phyloP scores from a whole-genome alignment of 768 basidiomycete genomes.

The Saitozyma podzolica region DNA sequence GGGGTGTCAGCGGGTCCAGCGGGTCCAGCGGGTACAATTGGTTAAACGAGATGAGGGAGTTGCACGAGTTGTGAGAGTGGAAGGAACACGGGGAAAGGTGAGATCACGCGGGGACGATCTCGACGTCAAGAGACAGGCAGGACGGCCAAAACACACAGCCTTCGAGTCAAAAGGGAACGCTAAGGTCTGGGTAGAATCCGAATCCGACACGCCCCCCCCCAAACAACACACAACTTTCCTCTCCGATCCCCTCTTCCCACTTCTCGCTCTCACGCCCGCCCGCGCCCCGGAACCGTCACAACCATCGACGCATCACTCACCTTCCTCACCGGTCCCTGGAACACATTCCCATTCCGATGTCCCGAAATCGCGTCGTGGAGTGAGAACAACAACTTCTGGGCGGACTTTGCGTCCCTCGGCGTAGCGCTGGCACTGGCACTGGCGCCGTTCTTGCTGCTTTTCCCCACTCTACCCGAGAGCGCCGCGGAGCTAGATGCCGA shows the following conservation, averaged over 20 bases:
- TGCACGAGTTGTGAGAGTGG: too few relatives aligned
- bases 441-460: background rate
- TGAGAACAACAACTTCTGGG: conserved; percentile 76
- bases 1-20: background rate
- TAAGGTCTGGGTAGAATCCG: too few relatives aligned
- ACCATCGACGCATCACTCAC: conserved; percentile 14
- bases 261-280: conserved; percentile 1
- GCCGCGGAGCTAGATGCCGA: too few relatives aligned
- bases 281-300: conserved; percentile 1
- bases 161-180: too few relatives aligned
- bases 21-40: too few relatives aligned
- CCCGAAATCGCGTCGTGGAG: conserved; percentile 78
- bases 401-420: conserved; percentile 46
- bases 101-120: too few relatives aligned
- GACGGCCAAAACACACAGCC: background rate
- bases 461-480: too few relatives aligned
- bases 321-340: conserved; percentile 83
- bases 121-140: background rate
- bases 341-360: conserved; percentile 84
- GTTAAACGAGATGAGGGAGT: too few relatives aligned
- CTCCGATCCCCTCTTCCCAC: background rate
- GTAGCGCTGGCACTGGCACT: background rate
- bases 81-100: too few relatives aligned
- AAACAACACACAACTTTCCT: too few relatives aligned
- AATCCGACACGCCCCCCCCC: too few relatives aligned